Evolutionary conservation across 2,329 filamentous ascomycete species (phyloP), one percentile per base, ranked within the genome.

Genomic region (Ophiocordyceps camponoti-leonardi): DNA sequence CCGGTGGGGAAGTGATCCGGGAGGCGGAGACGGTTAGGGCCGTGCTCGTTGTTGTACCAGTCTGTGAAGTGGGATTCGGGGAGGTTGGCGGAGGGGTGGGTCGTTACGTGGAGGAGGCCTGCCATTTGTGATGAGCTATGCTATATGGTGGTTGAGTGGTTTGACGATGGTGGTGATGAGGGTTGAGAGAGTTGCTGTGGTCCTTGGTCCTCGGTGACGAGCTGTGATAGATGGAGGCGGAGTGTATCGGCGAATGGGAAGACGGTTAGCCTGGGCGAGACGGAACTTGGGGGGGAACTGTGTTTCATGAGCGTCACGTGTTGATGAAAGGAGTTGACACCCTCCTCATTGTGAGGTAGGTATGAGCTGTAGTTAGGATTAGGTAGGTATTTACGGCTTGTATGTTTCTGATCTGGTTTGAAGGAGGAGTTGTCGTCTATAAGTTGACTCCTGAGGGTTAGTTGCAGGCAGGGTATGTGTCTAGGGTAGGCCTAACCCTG

Each of bases 1-100:
- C 86, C 86, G 60, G 86, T 92, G 52, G 66, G 59, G 58, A 78
- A 77, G 58, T 88, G 79, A 54, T 82, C 79, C 4, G 83, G 77
- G 14, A 93, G 66, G 43, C 85, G 81, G 7, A 93, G 73, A 43
- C 86, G 81, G 16, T 79, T 76, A 18, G 86, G 86, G 45, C 86
- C 86, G 65, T 94, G 86, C 66, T 94, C 86, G 62, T 87, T 92
- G 67, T 93, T 88, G 68, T 94, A 94, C 84, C 85, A 90, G 60
- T 93, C 85, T 62, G 93, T 83, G 64, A 94, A 93, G 56, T 84
- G 77, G 50, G 75, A 69, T 43, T 72, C 4, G 26, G 26, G 63
- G 46, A 79, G 68, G 54, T 86, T 71, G 52, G 72, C 72, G 47
- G 42, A 20, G 1, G 75, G 68, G 60, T 75, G 72, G 54, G 86